Evolutionary conservation across 176 grass and related monocot genomes (phyloP).

Genomic region (Carex littledalei): DNA sequence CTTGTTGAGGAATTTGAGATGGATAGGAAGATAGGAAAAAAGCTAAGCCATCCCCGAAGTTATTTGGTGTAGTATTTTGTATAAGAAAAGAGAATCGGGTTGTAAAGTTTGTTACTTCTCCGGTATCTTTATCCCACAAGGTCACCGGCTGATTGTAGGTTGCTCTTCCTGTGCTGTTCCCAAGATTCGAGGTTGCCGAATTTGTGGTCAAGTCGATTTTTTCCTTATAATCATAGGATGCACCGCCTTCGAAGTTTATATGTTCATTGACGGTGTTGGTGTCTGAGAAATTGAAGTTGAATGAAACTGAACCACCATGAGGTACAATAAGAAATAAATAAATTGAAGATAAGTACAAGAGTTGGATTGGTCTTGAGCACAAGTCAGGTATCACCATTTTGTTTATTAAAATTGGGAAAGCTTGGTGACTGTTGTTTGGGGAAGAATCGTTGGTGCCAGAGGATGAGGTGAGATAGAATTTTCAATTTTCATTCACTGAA

Average conservation of each 20-base stretch:
- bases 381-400: too few relatives aligned
- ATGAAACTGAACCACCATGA: background rate
- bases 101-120: constrained; percentile 33
- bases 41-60: constrained; percentile 17
- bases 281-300: background rate
- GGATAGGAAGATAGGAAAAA: constrained; percentile 4
- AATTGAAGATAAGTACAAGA: background rate
- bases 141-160: constrained; percentile 15
- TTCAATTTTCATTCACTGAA: too few relatives aligned
- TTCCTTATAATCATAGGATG: background rate
- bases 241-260: background rate
- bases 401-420: too few relatives aligned
- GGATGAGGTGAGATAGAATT: too few relatives aligned
- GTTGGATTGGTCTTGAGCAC: too few relatives aligned
- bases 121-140: constrained; percentile 31
- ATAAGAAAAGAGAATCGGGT: constrained; percentile 34
- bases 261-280: background rate
- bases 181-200: background rate
- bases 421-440: too few relatives aligned
- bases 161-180: constrained; percentile 3
- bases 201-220: background rate
- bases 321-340: background rate
- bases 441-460: too few relatives aligned
- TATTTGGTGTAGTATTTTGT: background rate
- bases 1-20: background rate